phyloP scores from a whole-genome alignment of 2,329 filamentous ascomycete genomes.

The Fusarium sp. region DNA sequence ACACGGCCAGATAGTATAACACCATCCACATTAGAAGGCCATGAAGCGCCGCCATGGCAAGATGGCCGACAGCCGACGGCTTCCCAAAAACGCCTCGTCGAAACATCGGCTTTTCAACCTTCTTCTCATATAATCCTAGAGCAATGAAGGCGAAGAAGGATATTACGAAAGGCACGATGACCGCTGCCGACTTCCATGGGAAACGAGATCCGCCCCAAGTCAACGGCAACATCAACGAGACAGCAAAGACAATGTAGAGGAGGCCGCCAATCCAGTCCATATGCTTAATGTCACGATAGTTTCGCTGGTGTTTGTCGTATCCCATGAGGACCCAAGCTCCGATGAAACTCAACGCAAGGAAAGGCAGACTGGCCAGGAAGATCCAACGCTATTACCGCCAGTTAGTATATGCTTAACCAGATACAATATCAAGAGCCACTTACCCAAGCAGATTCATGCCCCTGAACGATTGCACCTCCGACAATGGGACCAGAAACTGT shows the following conservation, averaged over 20 bases:
- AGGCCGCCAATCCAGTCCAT: constrained; percentile 74
- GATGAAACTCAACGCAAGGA: constrained; percentile 44
- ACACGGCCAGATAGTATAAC: constrained; percentile 48
- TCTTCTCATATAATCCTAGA: constrained; percentile 40
- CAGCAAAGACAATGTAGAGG: constrained; percentile 60
- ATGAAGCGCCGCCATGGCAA: constrained; percentile 41
- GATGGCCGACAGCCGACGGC: constrained; percentile 39
- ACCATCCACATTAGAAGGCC: constrained; percentile 49
- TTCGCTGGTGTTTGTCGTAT: constrained; percentile 33
- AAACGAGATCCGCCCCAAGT: constrained; percentile 37
- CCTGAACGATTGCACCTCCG: constrained; percentile 41
- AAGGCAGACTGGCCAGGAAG: constrained; percentile 53
- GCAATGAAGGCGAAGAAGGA: constrained; percentile 61
- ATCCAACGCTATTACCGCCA: constrained; percentile 50
- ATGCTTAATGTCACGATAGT: constrained; percentile 17
- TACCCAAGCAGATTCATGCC: constrained; percentile 42
- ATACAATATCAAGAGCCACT: neutral
- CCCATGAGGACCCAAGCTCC: constrained; percentile 47
- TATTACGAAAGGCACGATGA: constrained; percentile 70
- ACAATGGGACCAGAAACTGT: constrained; percentile 55
- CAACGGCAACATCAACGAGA: constrained; percentile 33
- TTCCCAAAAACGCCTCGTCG: constrained; percentile 39
- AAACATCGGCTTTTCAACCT: constrained; percentile 42
- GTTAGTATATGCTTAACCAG: neutral
- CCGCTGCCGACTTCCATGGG: constrained; percentile 41